Conservation (phyloP, 495 filamentous ascomycete species). For the Aspergillus conjunctus region DNA sequence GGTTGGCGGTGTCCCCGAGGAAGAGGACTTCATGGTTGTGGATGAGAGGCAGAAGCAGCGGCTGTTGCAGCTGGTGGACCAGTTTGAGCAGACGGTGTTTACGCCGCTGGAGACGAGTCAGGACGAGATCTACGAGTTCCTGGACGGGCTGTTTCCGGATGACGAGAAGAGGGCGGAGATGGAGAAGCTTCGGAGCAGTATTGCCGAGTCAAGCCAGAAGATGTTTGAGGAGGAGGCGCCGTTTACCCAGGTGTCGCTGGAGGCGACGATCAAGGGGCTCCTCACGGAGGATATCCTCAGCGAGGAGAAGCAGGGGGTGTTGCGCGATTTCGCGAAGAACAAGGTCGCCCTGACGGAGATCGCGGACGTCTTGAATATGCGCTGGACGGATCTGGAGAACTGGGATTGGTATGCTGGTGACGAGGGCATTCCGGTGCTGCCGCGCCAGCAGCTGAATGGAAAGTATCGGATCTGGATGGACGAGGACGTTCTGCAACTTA, state of each 20-base stretch:
- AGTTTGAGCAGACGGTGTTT: constrained; percentile 58
- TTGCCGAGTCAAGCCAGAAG: not conserved
- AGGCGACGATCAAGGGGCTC: constrained; percentile 50
- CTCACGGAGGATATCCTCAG: constrained; percentile 54
- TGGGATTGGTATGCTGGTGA: constrained; percentile 58
- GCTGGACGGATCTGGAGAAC: constrained; percentile 51
- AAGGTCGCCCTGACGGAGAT: constrained; percentile 54
- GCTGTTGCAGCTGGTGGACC: constrained; percentile 31
- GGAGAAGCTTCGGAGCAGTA: constrained; percentile 27
- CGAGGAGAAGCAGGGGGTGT: constrained; percentile 54
- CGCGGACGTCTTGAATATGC: constrained; percentile 62
- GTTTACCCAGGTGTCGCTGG: constrained; percentile 39
- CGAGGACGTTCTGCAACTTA: constrained; percentile 61
- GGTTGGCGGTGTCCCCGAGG: constrained; percentile 8
- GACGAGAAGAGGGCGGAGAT: constrained; percentile 30
- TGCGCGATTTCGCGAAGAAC: constrained; percentile 56
- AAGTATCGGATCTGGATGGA: constrained; percentile 59
- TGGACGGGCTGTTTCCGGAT: constrained; percentile 46
- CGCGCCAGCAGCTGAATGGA: constrained; percentile 56
- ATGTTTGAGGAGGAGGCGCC: constrained; percentile 32
- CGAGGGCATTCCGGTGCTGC: constrained; percentile 46
- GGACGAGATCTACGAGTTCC: constrained; percentile 46
- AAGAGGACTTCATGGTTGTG: constrained; percentile 24
- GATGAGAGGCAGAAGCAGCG: constrained; percentile 35
- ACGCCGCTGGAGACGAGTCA: constrained; percentile 44